Percentiles rank a stretch among this genome's conserved stretches.
phyloP scores from a whole-genome alignment of 768 basidiomycete species.

The Pisolithus microcarpus region DNA sequence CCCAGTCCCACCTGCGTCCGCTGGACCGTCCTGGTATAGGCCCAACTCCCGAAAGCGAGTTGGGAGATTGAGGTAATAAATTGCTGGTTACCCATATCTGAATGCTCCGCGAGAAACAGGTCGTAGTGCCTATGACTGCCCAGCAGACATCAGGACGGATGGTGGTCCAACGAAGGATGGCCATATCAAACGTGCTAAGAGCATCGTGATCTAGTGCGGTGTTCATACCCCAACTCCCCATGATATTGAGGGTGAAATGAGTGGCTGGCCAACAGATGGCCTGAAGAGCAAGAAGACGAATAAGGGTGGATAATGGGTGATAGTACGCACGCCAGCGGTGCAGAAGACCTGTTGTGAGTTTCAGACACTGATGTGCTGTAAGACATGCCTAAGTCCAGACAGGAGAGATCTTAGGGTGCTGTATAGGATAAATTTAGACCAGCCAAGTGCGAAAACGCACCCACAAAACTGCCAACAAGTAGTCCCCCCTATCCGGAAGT shows the following conservation, averaged over 20 bases:
- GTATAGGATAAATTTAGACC: neutral
- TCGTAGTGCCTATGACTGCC: conserved; percentile 86
- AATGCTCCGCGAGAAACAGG: conserved; percentile 72
- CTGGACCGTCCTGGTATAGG: conserved; percentile 19
- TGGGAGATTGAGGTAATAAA: conserved; percentile 31
- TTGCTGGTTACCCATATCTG: conserved; percentile 98
- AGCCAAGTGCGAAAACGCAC: conserved; percentile 30
- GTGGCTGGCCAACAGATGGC: conserved; percentile 97
- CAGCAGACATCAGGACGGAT: conserved; percentile 78
- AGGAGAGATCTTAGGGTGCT: neutral
- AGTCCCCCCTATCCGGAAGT: conserved; percentile 54
- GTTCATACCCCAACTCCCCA: conserved; percentile 38
- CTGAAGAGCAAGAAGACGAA: conserved; percentile 87
- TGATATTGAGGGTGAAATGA: conserved; percentile 69
- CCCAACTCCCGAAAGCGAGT: conserved; percentile 5
- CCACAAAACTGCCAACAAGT: conserved; percentile 64
- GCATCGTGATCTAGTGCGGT: neutral
- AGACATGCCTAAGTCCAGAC: conserved; percentile 55
- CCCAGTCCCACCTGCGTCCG: conserved; percentile 77
- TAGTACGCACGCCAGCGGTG: conserved; percentile 91
- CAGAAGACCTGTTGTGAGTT: conserved; percentile 81
- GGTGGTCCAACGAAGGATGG: conserved; percentile 36
- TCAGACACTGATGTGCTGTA: conserved; percentile 85
- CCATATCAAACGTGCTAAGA: conserved; percentile 16
- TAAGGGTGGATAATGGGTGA: conserved; percentile 77